phyloP scores from a whole-genome alignment of 2,329 filamentous ascomycete genomes.

The Bipolaris sorokiniana region DNA sequence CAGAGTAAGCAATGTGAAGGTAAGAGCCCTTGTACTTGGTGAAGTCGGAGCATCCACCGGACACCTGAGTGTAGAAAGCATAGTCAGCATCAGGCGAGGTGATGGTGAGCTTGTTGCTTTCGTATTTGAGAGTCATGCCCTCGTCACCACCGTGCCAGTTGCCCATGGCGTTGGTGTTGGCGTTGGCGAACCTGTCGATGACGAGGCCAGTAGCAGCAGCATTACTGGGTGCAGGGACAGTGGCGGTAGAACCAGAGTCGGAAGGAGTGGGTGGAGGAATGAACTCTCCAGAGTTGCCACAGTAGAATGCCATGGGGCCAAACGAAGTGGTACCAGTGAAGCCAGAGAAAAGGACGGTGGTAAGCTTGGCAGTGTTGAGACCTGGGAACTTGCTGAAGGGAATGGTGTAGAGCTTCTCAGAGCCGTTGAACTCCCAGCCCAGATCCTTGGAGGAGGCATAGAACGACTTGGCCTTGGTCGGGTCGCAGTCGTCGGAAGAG shows the following conservation, averaged over 20 bases:
- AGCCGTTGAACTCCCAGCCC: constrained; percentile 66
- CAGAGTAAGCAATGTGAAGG: constrained; percentile 68
- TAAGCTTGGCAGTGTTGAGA: constrained; percentile 60
- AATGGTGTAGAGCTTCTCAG: constrained; percentile 65
- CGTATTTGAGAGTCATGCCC: constrained; percentile 60
- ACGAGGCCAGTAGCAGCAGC: constrained; percentile 57
- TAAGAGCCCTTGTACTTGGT: constrained; percentile 62
- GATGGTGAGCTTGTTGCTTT: constrained; percentile 61
- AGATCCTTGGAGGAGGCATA: constrained; percentile 57
- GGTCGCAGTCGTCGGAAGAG: constrained; percentile 56
- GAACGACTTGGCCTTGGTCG: constrained; percentile 42
- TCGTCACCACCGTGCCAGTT: constrained; percentile 73
- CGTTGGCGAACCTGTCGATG: constrained; percentile 65
- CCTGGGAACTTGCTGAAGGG: constrained; percentile 60
- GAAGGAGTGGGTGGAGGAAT: constrained; percentile 52
- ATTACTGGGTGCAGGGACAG: constrained; percentile 58
- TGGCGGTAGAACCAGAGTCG: constrained; percentile 53
- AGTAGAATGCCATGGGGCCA: constrained; percentile 66
- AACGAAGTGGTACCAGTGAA: constrained; percentile 58
- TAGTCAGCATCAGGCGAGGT: constrained; percentile 66
- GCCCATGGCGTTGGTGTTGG: constrained; percentile 63
- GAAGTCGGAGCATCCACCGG: constrained; percentile 63
- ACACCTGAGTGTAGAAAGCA: constrained; percentile 66
- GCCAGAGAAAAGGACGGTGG: constrained; percentile 59
- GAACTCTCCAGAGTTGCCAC: constrained; percentile 61